Evolutionary conservation across 441 rosid genomes (phyloP).

Genomic region (Gossypium aridum): DNA sequence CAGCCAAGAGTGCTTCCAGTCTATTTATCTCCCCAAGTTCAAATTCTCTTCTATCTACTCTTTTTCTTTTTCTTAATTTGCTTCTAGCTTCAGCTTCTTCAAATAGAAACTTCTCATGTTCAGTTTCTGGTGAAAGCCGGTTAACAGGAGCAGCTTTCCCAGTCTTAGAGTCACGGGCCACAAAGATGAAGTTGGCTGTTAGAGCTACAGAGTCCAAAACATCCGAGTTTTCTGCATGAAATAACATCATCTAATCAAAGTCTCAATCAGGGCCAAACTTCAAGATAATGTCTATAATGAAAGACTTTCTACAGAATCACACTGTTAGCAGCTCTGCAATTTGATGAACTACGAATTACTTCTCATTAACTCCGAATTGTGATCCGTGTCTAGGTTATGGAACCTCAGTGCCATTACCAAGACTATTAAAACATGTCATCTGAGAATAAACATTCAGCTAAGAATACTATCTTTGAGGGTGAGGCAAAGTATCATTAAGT

Average conservation of each 20-base stretch:
- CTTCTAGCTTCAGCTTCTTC: conserved; percentile 68
- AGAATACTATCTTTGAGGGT: too few relatives aligned
- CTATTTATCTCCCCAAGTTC: conserved; percentile 37
- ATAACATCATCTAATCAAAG: background rate
- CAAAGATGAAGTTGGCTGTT: conserved; percentile 70
- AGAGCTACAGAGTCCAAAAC: conserved; percentile 47
- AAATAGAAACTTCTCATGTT: conserved; percentile 49
- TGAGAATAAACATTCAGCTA: background rate
- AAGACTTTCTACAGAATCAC: background rate
- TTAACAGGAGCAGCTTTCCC: conserved; percentile 69
- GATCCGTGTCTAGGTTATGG: background rate
- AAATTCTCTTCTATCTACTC: conserved; percentile 27
- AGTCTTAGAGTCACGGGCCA: conserved; percentile 70
- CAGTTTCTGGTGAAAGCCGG: conserved; percentile 55
- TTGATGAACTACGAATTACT: background rate
- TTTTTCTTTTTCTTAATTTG: conserved; percentile 45
- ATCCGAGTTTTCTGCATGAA: conserved; percentile 35
- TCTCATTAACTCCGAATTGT: background rate
- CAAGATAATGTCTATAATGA: background rate
- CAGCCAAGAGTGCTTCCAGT: conserved; percentile 47
- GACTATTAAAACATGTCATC: background rate
- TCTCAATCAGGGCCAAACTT: background rate
- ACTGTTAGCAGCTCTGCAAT: background rate
- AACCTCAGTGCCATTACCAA: background rate
- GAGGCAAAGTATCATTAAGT: background rate